Percentiles rank a stretch among this genome's conserved stretches.
These are phyloP conservation scores for Mortierella sp. DNA, from an alignment of 371 early-diverging fungal species.

Conservation along the genomic window DNA sequence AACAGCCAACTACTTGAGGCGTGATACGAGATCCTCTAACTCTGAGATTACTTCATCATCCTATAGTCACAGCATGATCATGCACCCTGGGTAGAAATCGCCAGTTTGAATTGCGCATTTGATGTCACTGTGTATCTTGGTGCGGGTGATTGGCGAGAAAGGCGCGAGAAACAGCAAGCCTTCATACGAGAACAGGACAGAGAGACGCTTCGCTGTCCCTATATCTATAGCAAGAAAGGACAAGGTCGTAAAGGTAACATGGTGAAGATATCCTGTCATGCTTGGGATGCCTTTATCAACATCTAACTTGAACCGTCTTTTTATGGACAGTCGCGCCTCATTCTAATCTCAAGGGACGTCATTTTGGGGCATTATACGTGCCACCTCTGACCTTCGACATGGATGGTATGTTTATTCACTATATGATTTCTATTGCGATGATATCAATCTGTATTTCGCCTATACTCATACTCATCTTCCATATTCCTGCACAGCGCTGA, in stretches of 20 bases:
- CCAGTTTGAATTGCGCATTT: slow-evolving; percentile 67
- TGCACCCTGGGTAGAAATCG: slow-evolving; percentile 81
- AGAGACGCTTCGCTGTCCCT: slow-evolving; percentile 69
- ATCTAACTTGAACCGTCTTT: no score
- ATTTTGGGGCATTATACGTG: slow-evolving; percentile 70
- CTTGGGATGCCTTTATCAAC: background rate
- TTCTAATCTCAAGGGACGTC: slow-evolving; percentile 56
- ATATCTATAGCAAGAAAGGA: slow-evolving; percentile 64
- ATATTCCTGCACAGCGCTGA: slow-evolving; percentile 17
- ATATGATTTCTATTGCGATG: background rate
- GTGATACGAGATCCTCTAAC: no score
- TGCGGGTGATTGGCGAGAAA: slow-evolving; percentile 66
- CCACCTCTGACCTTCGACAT: slow-evolving; percentile 65
- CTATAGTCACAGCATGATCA: slow-evolving; percentile 28
- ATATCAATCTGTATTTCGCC: no score
- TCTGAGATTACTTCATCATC: background rate
- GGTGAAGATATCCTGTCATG: background rate
- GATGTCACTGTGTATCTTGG: slow-evolving; percentile 71
- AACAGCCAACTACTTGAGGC: no score
- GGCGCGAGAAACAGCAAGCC: slow-evolving; percentile 65
- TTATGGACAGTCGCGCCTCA: slow-evolving; percentile 24
- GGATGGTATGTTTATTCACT: slow-evolving; percentile 34
- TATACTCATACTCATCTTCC: background rate
- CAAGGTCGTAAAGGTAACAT: background rate
- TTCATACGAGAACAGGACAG: slow-evolving; percentile 76